These are phyloP conservation scores for Sphaerobolus stellatus DNA, from an alignment of 1,284 basidiomycete species.

Conservation along the genomic window DNA sequence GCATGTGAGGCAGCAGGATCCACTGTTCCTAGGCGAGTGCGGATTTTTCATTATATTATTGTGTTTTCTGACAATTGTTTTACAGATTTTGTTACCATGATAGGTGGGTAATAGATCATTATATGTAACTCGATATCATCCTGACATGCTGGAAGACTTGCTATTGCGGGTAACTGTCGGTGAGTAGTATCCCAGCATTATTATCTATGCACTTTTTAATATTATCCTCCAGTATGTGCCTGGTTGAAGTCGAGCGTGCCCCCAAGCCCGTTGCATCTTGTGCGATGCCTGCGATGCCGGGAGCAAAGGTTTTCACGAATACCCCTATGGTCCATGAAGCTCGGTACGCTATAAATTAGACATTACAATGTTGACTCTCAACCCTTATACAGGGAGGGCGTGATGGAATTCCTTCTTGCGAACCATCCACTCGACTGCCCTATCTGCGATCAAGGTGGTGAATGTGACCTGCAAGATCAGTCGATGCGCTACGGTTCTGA, in stretches of 20 bases:
- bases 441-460: conserved; percentile 96
- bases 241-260: conserved; percentile 95
- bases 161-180: conserved; percentile 96
- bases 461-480: conserved; percentile 99
- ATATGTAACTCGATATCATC: conserved; percentile 22
- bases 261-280: conserved; percentile 91
- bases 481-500: conserved; percentile 99
- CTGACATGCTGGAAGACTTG: conserved; percentile 52
- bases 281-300: conserved; percentile 98
- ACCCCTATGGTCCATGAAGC: conserved; percentile 95
- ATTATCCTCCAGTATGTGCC: conserved; percentile 72
- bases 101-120: conserved; percentile 45
- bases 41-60: conserved; percentile 18
- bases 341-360: conserved; percentile 50
- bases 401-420: conserved; percentile 97
- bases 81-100: conserved; percentile 92
- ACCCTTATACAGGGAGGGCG: conserved; percentile 71
- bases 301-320: conserved; percentile 94
- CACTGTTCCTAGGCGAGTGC: conserved; percentile 59
- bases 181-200: no score
- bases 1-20: conserved; percentile 89
- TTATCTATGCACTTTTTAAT: no score
- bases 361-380: not conserved
- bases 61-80: no score
- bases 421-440: conserved; percentile 99